Evolutionary conservation across 23 red algal genomes (phyloP), one percentile per base, ranked within the genome.

Genomic region (Gracilaria domingensis): DNA sequence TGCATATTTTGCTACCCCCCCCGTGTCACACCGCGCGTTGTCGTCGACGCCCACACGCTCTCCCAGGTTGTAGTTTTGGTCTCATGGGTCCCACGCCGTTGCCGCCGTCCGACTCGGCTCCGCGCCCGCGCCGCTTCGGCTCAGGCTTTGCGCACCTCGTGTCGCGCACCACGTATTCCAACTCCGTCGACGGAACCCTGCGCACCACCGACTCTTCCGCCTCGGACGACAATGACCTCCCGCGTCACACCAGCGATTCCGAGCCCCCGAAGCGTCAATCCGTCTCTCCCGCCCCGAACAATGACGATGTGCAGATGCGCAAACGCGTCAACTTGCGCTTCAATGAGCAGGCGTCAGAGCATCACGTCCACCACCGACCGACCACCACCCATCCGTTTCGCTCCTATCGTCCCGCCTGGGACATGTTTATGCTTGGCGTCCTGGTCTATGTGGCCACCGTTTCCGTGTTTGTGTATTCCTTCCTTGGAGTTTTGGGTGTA

Each of bases 381-480:
- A 2, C 5, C 28, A 5, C 38, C 0, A 14, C 45, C 0, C 72
- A 51, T 20, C 40, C 4, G 0, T 30, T 77, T 25, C 39, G 28
- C 40, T 30, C 23, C 21, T 51, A 84, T 11, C 84, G 83, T 9
- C 62, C 53, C 0, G 14, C 60, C 14, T 95, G 93, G 93, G 85
- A 95, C 54, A 57, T 79, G 60, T 87, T 72, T 38, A 74, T 95
- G 29, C 59, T 88, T n/a, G 73, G 75, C 21, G 4, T 95, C 36
- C 13, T 95, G 13, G n/a, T 90, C 1, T 95, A 95, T 40, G 86
- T 95, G 13, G 76, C 86, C 59, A 91, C 47, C 20, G 71, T 95
- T 8, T 95, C 93, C 17, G 80, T 90, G 21, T 95, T 83, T 61
- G 84, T 90, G 23, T 91, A 79, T 78, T 89, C 84, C 23, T 95